Conservation (phyloP, 192 early-diverging fungal genomes). For the Chytriomyces sp. region DNA sequence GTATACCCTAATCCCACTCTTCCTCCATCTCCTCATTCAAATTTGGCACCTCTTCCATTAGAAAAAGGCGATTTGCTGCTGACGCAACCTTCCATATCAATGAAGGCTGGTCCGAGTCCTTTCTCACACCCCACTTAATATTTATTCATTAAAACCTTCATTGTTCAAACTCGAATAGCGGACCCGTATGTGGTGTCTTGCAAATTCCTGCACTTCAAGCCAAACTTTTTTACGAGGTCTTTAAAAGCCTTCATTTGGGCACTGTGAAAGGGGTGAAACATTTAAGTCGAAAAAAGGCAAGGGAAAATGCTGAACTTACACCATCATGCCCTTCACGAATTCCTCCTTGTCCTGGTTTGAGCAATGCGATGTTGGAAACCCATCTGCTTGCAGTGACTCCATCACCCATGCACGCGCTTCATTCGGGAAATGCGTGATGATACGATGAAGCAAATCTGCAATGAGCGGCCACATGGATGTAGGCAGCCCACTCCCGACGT, state of each 20-base stretch:
- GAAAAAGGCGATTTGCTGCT: too few relatives aligned
- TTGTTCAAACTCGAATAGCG: constrained; percentile 5
- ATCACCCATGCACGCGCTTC: constrained; percentile 22
- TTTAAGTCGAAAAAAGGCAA: background rate
- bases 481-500: constrained; percentile 11
- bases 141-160: background rate
- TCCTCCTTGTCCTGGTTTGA: constrained; percentile 26
- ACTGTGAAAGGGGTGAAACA: background rate
- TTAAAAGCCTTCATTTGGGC: constrained; percentile 29
- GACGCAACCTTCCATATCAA: too few relatives aligned
- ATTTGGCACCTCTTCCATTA: too few relatives aligned
- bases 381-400: constrained; percentile 18
- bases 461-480: constrained; percentile 28
- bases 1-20: too few relatives aligned
- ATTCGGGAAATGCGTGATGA: constrained; percentile 26
- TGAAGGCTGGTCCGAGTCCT: background rate
- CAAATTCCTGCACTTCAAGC: constrained; percentile 32
- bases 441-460: constrained; percentile 14
- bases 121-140: background rate
- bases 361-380: constrained; percentile 27
- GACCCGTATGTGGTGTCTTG: constrained; percentile 27
- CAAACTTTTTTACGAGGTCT: constrained; percentile 28
- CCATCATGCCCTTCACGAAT: constrained; percentile 32
- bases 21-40: too few relatives aligned
- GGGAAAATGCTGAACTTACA: constrained; percentile 9